A percentile compares a stretch with the other conserved stretches of the same genome.
These are phyloP conservation scores for Puccinellia tenuiflora DNA, from an alignment of 176 grass and related monocot species.

Conservation along the genomic window DNA sequence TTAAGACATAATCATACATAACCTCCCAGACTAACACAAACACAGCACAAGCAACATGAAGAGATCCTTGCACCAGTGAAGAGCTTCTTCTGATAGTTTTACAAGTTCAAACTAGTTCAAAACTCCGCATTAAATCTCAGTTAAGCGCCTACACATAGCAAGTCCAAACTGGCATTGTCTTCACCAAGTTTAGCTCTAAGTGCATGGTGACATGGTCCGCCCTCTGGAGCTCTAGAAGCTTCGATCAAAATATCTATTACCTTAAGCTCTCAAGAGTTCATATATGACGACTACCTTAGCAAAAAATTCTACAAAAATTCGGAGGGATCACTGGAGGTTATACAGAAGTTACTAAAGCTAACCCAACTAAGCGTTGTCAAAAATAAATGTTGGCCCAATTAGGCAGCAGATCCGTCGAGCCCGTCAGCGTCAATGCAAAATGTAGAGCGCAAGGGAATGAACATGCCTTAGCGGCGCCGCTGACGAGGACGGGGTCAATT, in stretches of 20 bases:
- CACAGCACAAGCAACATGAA: background rate
- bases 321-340: background rate
- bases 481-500: slow-evolving; percentile 66
- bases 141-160: background rate
- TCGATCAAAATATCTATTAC: slow-evolving; percentile 3
- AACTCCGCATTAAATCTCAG: background rate
- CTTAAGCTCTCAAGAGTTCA: background rate
- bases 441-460: background rate
- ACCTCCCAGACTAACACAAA: background rate
- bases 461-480: slow-evolving; percentile 52
- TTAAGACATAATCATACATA: background rate
- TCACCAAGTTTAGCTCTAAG: background rate
- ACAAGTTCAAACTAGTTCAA: background rate
- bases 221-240: background rate
- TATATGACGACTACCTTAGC: background rate
- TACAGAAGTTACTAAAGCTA: background rate
- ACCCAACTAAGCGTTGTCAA: background rate
- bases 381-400: background rate
- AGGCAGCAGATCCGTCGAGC: background rate
- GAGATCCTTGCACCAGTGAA: background rate
- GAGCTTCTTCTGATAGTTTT: background rate
- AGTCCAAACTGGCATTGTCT: background rate
- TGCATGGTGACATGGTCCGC: background rate
- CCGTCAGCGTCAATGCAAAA: background rate
- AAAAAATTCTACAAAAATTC: background rate